Conservation (phyloP, 805 yeast species). For the Kuraishia molischiana region DNA sequence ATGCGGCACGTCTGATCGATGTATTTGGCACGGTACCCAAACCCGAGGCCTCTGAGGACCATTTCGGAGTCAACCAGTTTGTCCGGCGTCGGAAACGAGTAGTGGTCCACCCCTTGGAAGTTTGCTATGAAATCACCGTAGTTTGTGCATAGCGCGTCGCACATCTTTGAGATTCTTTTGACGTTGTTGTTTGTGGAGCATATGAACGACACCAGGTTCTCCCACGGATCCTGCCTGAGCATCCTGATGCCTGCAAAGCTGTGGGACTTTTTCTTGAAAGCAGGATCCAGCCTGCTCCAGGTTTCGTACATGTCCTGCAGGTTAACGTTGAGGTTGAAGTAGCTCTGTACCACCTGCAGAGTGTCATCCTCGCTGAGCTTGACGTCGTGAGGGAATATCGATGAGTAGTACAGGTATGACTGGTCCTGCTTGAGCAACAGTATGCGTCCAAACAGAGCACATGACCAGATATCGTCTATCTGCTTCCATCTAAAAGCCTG, state of each 20-base stretch:
- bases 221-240: slow-evolving; percentile 95
- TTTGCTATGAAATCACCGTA: slow-evolving; percentile 56
- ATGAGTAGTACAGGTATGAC: slow-evolving; percentile 38
- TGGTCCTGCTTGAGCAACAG: slow-evolving; percentile 57
- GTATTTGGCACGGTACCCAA: slow-evolving; percentile 90
- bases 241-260: slow-evolving; percentile 68
- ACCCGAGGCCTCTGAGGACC: slow-evolving; percentile 42
- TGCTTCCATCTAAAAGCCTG: slow-evolving; percentile 78
- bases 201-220: slow-evolving; percentile 78
- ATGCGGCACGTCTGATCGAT: slow-evolving; percentile 66
- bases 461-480: slow-evolving; percentile 54
- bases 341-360: slow-evolving; percentile 42
- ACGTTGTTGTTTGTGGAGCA: slow-evolving; percentile 96
- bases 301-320: slow-evolving; percentile 41
- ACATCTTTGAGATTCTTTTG: slow-evolving; percentile 88
- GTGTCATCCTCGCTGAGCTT: slow-evolving; percentile 18
- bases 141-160: slow-evolving; percentile 61
- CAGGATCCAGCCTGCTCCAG: slow-evolving; percentile 53
- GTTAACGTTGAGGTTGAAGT: slow-evolving; percentile 58
- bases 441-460: slow-evolving; percentile 48
- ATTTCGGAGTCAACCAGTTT: slow-evolving; percentile 26
- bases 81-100: slow-evolving; percentile 67
- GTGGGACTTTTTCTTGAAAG: slow-evolving; percentile 27
- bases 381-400: slow-evolving; percentile 20
- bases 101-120: slow-evolving; percentile 45